A percentile compares a stretch with the other conserved stretches of the same genome.
These are phyloP conservation scores for Fusarium sp. DNA, from an alignment of 2,329 filamentous ascomycete species.

Conservation along the genomic window DNA sequence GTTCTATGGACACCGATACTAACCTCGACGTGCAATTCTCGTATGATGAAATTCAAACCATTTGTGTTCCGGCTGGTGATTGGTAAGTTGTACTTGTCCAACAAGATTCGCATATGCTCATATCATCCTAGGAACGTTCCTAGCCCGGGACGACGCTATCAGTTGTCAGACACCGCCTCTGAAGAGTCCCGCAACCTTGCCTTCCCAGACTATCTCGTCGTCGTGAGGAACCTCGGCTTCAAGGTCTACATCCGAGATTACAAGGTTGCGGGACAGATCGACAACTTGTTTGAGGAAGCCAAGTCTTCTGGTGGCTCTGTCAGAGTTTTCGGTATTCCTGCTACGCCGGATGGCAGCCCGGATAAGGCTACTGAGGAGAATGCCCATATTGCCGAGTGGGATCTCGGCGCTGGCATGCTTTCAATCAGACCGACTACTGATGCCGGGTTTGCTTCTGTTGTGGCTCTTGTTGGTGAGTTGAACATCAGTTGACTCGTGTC, in stretches of 20 bases:
- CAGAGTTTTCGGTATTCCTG: constrained; percentile 30
- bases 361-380: constrained; percentile 30
- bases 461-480: constrained; percentile 31
- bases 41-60: constrained; percentile 34
- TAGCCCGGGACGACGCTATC: constrained; percentile 27
- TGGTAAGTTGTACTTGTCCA: background rate
- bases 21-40: constrained; percentile 29
- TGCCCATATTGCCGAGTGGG: constrained; percentile 34
- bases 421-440: constrained; percentile 22
- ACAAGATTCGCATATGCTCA: background rate
- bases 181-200: constrained; percentile 33
- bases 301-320: constrained; percentile 22
- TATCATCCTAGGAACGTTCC: constrained; percentile 24
- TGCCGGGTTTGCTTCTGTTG: constrained; percentile 32
- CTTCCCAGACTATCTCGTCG: constrained; percentile 30
- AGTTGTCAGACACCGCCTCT: constrained; percentile 14
- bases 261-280: background rate
- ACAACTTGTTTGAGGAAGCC: constrained; percentile 17
- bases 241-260: constrained; percentile 19
- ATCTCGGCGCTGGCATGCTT: constrained; percentile 2
- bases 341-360: constrained; percentile 22
- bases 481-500: constrained; percentile 14
- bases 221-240: constrained; percentile 33
- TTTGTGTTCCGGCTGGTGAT: constrained; percentile 20
- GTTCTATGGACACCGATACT: constrained; percentile 17